Percentiles rank a stretch among this genome's conserved stretches.
Conservation (phyloP, 2,329 filamentous ascomycete species). For the Tricladium varicosporioides region DNA sequence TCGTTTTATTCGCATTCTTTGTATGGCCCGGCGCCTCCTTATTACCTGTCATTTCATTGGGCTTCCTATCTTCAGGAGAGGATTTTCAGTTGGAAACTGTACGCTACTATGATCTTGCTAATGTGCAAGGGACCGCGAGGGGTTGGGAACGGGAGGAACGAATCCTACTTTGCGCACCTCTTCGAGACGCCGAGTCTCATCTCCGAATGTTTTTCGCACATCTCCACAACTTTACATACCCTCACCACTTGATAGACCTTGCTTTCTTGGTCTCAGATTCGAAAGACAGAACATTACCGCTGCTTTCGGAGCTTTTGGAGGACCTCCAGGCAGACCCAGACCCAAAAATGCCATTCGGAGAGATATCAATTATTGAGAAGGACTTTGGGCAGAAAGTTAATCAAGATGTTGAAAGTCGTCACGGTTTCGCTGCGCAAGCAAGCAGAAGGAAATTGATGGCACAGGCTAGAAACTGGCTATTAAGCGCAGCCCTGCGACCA, state of each 20-base stretch:
- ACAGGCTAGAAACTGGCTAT: conserved; percentile 92
- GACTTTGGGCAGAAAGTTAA: conserved; percentile 98
- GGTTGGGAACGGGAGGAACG: conserved; percentile 97
- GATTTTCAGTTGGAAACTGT: conserved; percentile 88
- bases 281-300: conserved; percentile 80
- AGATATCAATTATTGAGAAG: conserved; percentile 97
- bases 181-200: conserved; percentile 90
- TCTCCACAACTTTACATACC: conserved; percentile 93
- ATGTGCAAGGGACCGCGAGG: conserved; percentile 84
- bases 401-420: conserved; percentile 94
- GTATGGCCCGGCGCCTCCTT: conserved; percentile 66
- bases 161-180: conserved; percentile 89
- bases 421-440: conserved; percentile 95
- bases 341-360: conserved; percentile 80
- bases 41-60: conserved; percentile 65
- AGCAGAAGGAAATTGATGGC: conserved; percentile 95
- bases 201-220: conserved; percentile 99
- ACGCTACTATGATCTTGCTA: conserved; percentile 92
- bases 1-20: conserved; percentile 68
- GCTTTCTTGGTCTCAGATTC: conserved; percentile 97
- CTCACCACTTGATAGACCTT: conserved; percentile 92
- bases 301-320: conserved; percentile 73
- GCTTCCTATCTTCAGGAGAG: conserved; percentile 63
- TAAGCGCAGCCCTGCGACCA: conserved; percentile 88
- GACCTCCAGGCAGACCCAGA: conserved; percentile 78